Evolutionary conservation across 345 rosid genomes (phyloP).

Genomic region (Isatis tinctoria): DNA sequence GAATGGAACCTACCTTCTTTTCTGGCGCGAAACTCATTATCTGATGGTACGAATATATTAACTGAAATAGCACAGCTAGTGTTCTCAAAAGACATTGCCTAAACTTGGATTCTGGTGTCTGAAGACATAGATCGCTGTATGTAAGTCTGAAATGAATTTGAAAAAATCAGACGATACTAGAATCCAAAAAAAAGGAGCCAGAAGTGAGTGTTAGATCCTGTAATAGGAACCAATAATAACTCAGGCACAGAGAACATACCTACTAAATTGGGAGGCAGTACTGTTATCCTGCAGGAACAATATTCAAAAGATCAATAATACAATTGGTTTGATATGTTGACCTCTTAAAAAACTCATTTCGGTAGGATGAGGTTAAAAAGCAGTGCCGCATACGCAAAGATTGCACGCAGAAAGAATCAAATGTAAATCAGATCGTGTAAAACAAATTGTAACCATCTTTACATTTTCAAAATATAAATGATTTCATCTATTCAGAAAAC

Average conservation of each 20-base stretch:
- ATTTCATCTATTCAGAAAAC: not conserved
- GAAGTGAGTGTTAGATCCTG: not conserved
- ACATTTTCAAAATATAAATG: not conserved
- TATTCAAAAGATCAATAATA: conserved; percentile 5
- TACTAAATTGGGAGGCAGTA: conserved; percentile 52
- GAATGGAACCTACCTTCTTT: conserved; percentile 45
- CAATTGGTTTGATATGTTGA: not conserved
- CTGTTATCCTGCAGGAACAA: conserved; percentile 62
- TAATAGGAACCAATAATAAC: conserved; percentile 10
- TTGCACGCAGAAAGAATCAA: not conserved
- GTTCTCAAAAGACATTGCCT: conserved; percentile 88
- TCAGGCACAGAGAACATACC: conserved; percentile 47
- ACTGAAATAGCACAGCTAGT: conserved; percentile 70
- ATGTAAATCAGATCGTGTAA: not conserved
- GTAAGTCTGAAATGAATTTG: conserved; percentile 67
- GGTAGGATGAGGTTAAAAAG: not conserved
- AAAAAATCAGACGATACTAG: conserved; percentile 13
- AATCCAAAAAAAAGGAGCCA: conserved; percentile 10
- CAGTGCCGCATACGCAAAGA: not conserved
- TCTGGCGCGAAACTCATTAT: conserved; percentile 79
- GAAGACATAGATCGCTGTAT: conserved; percentile 95
- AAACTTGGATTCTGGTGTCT: conserved; percentile 92
- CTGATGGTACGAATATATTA: conserved; percentile 84
- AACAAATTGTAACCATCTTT: not conserved
- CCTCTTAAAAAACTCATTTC: not conserved